Percentiles rank a stretch among this genome's conserved stretches.
Conservation (phyloP, 2,329 filamentous ascomycete species). For the Knoxdaviesia capensis region DNA sequence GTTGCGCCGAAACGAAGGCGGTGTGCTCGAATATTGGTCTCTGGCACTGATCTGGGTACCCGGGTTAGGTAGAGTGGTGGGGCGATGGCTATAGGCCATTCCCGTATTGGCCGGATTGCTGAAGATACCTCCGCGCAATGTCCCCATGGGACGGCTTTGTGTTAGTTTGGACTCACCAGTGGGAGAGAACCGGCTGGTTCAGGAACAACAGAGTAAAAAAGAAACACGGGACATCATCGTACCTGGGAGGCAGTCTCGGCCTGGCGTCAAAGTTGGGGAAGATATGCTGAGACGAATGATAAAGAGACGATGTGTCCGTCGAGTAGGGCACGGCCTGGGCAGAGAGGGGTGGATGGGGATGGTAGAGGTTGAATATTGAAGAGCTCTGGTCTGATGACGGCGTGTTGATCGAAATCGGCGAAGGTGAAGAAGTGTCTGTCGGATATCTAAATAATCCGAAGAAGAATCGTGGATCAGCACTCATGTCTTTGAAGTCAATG, state of each 20-base stretch:
- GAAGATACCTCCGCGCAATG: slow-evolving; percentile 6
- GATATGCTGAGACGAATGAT: slow-evolving; percentile 21
- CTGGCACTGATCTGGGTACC: slow-evolving; percentile 25
- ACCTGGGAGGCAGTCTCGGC: slow-evolving; percentile 33
- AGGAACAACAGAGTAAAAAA: not conserved
- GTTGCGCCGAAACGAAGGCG: slow-evolving; percentile 27
- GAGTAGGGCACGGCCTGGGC: slow-evolving; percentile 26
- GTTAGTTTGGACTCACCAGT: not conserved
- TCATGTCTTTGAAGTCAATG: no score
- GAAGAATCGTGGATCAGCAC: no score
- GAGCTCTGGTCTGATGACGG: no score
- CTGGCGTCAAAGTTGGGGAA: slow-evolving; percentile 31
- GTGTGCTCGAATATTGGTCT: slow-evolving; percentile 31
- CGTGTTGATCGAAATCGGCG: no score
- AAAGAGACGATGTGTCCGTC: slow-evolving; percentile 28
- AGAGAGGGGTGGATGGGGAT: slow-evolving; percentile 21
- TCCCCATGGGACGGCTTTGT: not conserved
- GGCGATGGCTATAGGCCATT: slow-evolving; percentile 37
- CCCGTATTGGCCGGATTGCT: slow-evolving; percentile 30
- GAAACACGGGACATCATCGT: slow-evolving; percentile 10
- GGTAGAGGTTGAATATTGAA: no score
- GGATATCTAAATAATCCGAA: no score
- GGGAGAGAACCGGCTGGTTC: slow-evolving; percentile 1
- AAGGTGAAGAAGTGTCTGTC: no score
- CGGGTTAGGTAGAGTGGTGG: slow-evolving; percentile 30